These are phyloP conservation scores for Maudiozyma turicensis DNA, from an alignment of 805 yeast species.

Conservation along the genomic window DNA sequence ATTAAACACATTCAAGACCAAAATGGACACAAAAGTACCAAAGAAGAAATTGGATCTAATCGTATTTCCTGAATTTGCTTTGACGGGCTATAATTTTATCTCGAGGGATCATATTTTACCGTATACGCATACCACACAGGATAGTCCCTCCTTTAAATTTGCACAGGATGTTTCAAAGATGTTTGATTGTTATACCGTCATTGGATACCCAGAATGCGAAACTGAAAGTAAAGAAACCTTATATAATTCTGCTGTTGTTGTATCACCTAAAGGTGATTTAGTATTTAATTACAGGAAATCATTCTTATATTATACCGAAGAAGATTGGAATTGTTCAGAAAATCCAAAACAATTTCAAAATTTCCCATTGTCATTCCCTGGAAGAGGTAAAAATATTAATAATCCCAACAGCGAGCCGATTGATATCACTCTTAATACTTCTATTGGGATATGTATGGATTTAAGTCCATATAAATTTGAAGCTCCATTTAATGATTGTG, in stretches of 20 bases:
- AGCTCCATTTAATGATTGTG: constrained; percentile 69
- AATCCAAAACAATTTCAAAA: constrained; percentile 51
- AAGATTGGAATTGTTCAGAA: constrained; percentile 68
- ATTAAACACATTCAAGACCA: constrained; percentile 23
- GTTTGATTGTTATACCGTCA: constrained; percentile 53
- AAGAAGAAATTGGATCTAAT: constrained; percentile 47
- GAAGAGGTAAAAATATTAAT: background rate
- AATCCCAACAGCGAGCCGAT: background rate
- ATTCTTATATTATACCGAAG: constrained; percentile 70
- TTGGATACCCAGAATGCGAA: constrained; percentile 71
- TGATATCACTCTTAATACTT: constrained; percentile 32
- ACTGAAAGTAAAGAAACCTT: constrained; percentile 20
- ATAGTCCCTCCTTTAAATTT: constrained; percentile 44
- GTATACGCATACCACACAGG: constrained; percentile 36
- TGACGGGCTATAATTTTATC: constrained; percentile 73
- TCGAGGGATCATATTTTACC: constrained; percentile 42
- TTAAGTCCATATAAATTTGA: constrained; percentile 75
- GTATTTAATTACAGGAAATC: constrained; percentile 66
- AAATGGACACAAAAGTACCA: constrained; percentile 1
- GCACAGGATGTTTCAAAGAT: constrained; percentile 44
- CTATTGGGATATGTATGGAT: constrained; percentile 92
- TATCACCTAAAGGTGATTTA: constrained; percentile 47
- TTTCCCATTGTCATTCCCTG: constrained; percentile 34
- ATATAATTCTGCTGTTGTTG: constrained; percentile 65
- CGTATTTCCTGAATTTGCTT: constrained; percentile 73